Conservation (phyloP, 148 eudicot species). For the Rhododendron ovatum region DNA sequence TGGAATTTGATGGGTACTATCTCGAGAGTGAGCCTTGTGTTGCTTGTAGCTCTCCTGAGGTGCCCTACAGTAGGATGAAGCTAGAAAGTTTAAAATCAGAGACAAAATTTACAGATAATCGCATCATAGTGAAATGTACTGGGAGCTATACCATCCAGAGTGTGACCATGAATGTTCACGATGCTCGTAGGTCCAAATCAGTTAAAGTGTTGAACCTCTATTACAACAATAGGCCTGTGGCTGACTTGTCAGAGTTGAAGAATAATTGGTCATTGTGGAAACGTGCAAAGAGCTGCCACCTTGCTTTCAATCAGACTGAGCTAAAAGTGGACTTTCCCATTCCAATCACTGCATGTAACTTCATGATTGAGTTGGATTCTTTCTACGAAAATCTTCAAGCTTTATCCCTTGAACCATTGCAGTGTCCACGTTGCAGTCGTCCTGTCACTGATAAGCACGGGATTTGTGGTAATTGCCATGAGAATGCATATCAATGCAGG, state of each 20-base stretch:
- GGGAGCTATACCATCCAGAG: conserved; percentile 98
- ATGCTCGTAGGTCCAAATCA: conserved; percentile 97
- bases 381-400: conserved; percentile 99
- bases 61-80: conserved; percentile 95
- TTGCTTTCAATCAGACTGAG: conserved; percentile 89
- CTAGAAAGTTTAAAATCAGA: conserved; percentile 93
- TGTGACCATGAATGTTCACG: conserved; percentile 98
- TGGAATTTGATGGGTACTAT: conserved; percentile 98
- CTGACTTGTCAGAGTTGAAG: conserved; percentile 94
- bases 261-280: conserved; percentile 99
- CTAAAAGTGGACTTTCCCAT: conserved; percentile 95
- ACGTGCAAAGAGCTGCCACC: conserved; percentile 98
- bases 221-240: conserved; percentile 96
- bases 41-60: conserved; percentile 99
- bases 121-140: conserved; percentile 97
- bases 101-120: conserved; percentile 94
- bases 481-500: conserved; percentile 99
- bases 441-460: conserved; percentile 99
- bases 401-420: conserved; percentile 92
- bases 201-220: conserved; percentile 98
- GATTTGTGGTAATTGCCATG: conserved; percentile 95
- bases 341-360: conserved; percentile 98
- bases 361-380: conserved; percentile 98
- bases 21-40: conserved; percentile 99
- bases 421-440: conserved; percentile 97